A percentile compares a stretch with the other conserved stretches of the same genome.
These are phyloP conservation scores for Xerocomus brunneocitrinus DNA, from an alignment of 768 basidiomycete species.

Conservation along the genomic window DNA sequence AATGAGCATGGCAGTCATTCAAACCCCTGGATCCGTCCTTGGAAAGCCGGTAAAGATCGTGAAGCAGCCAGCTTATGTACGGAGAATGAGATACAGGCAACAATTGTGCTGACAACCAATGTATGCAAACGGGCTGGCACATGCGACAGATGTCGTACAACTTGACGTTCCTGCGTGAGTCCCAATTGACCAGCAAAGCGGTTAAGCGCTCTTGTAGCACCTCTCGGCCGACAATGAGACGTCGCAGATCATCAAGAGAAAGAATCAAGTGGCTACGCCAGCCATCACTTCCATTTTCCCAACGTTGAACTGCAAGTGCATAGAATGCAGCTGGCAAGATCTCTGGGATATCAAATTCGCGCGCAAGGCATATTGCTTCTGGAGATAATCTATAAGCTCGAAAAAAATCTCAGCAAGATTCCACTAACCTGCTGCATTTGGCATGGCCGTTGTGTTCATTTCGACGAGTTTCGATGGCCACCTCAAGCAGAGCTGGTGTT, in stretches of 20 bases:
- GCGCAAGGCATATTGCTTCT: slow-evolving; percentile 35
- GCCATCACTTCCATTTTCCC: slow-evolving; percentile 24
- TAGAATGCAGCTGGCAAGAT: slow-evolving; percentile 40
- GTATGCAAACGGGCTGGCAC: slow-evolving; percentile 5
- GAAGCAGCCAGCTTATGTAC: slow-evolving; percentile 19
- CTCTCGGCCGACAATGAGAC: slow-evolving; percentile 31
- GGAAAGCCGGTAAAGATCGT: slow-evolving; percentile 14
- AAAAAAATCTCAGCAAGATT: background rate
- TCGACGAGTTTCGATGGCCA: slow-evolving; percentile 29
- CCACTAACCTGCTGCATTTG: slow-evolving; percentile 24
- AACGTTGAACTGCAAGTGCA: slow-evolving; percentile 33
- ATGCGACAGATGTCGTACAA: background rate
- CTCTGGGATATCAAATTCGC: slow-evolving; percentile 32
- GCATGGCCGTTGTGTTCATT: slow-evolving; percentile 27
- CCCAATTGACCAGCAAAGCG: slow-evolving; percentile 11
- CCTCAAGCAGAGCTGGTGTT: slow-evolving; percentile 18
- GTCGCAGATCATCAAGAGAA: slow-evolving; percentile 25
- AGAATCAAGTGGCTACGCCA: slow-evolving; percentile 29
- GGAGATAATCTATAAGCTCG: background rate
- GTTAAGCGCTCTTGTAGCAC: slow-evolving; percentile 24
- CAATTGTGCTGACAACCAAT: slow-evolving; percentile 9
- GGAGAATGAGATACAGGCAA: slow-evolving; percentile 8
- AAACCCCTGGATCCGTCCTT: background rate
- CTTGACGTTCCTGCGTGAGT: background rate
- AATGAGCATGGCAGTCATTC: background rate